A percentile compares a stretch with the other conserved stretches of the same genome.
phyloP scores from a whole-genome alignment of 192 early-diverging fungal genomes.

The Rhizoclosmatium globosum region DNA sequence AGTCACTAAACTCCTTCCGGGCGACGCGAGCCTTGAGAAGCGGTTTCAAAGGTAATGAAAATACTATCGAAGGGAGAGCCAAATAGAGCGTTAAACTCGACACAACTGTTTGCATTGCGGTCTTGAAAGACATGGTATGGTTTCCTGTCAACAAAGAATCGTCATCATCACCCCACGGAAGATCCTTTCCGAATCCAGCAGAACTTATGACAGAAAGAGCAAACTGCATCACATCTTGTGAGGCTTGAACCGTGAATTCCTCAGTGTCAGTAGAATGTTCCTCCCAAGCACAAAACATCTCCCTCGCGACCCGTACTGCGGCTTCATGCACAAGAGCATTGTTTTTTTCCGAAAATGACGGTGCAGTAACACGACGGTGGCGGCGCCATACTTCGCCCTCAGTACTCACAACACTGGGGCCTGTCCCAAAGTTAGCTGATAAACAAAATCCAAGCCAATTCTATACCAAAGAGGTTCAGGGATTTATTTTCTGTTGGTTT shows the following conservation, averaged over 20 bases:
- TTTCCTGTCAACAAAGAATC: not conserved
- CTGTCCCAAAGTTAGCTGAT: too few relatives aligned
- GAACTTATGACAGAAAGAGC: conserved; percentile 40
- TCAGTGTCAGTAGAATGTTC: not conserved
- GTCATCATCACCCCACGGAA: conserved; percentile 32
- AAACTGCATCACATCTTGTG: conserved; percentile 37
- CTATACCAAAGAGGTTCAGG: too few relatives aligned
- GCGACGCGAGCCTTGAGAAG: not conserved
- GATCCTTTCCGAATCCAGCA: conserved; percentile 37
- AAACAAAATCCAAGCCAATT: too few relatives aligned
- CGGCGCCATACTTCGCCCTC: conserved; percentile 41
- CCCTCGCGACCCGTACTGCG: conserved; percentile 1
- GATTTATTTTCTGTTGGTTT: too few relatives aligned
- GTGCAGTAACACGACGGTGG: conserved; percentile 41
- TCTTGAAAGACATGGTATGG: conserved; percentile 1
- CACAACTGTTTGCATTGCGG: not conserved
- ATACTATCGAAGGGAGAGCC: not conserved
- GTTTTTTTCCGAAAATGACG: conserved; percentile 41
- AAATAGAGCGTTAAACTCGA: not conserved
- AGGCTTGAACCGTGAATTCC: not conserved
- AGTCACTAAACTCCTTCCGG: not conserved
- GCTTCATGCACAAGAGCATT: conserved; percentile 36
- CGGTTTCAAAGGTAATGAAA: not conserved
- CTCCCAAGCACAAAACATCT: conserved; percentile 39
- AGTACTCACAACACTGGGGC: conserved; percentile 41